Percentiles rank a stretch among this genome's conserved stretches.
Evolutionary conservation across 306 rosid genomes (phyloP).

Genomic region (Sophora flavescens): DNA sequence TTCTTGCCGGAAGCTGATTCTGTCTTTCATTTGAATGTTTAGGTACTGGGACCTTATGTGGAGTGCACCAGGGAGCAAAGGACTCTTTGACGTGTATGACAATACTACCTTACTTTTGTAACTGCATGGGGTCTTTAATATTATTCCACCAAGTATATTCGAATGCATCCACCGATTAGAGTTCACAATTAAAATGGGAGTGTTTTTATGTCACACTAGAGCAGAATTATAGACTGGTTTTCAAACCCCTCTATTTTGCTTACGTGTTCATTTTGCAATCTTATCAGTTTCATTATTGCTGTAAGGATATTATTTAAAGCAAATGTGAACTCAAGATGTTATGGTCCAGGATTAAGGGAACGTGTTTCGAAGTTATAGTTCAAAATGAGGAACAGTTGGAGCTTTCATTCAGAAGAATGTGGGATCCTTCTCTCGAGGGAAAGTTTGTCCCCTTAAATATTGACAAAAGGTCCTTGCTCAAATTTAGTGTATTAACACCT

Average conservation of each 20-base stretch:
- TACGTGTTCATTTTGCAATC: constrained; percentile 30
- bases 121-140: constrained; percentile 7
- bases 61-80: constrained; percentile 89
- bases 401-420: constrained; percentile 79
- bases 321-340: constrained; percentile 44
- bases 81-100: constrained; percentile 90
- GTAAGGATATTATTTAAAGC: constrained; percentile 37
- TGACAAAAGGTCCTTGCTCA: constrained; percentile 81
- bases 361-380: constrained; percentile 74
- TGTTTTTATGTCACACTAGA: constrained; percentile 29
- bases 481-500: constrained; percentile 30
- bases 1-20: constrained; percentile 44
- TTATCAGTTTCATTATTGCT: constrained; percentile 19
- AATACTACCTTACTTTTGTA: constrained; percentile 38
- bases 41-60: constrained; percentile 99
- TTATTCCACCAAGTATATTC: constrained; percentile 32
- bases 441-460: constrained; percentile 85
- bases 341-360: constrained; percentile 82
- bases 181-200: constrained; percentile 24
- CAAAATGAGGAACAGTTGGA: constrained; percentile 89
- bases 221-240: constrained; percentile 20
- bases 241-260: constrained; percentile 33
- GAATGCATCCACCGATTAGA: constrained; percentile 10
- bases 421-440: constrained; percentile 94
- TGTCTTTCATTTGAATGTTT: constrained; percentile 49